A percentile compares a stretch with the other conserved stretches of the same genome.
Conservation (phyloP, 2,329 filamentous ascomycete species). For the Drechslerella coelobrocha region DNA sequence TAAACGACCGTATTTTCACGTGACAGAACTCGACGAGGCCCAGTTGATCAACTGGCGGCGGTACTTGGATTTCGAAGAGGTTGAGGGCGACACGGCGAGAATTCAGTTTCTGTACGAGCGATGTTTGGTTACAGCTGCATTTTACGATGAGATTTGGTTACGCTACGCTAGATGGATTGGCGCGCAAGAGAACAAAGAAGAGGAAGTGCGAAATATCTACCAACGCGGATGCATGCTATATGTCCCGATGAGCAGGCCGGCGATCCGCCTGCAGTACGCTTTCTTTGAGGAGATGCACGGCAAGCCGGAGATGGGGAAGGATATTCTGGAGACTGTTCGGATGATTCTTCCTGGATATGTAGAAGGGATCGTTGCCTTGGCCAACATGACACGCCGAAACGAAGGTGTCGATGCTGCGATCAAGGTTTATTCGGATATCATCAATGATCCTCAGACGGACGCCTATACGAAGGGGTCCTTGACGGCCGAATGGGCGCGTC, state of each 20-base stretch:
- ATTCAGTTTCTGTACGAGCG: conserved; percentile 89
- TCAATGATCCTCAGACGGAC: conserved; percentile 74
- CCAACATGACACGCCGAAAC: conserved; percentile 83
- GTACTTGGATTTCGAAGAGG: conserved; percentile 94
- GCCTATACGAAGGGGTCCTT: conserved; percentile 83
- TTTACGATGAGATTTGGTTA: conserved; percentile 98
- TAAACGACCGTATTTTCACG: conserved; percentile 95
- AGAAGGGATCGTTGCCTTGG: conserved; percentile 86
- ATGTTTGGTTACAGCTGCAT: conserved; percentile 87
- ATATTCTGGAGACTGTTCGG: conserved; percentile 83
- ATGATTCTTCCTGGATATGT: conserved; percentile 76
- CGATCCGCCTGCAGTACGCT: conserved; percentile 86
- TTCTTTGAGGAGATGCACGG: conserved; percentile 90
- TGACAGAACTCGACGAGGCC: conserved; percentile 84
- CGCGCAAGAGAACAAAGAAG: conserved; percentile 77
- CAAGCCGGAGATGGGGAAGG: conserved; percentile 77
- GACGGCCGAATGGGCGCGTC: conserved; percentile 83
- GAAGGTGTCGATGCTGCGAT: conserved; percentile 83
- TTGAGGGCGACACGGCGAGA: conserved; percentile 76
- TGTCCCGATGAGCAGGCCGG: conserved; percentile 83
- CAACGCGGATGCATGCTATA: conserved; percentile 83
- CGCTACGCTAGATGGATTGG: conserved; percentile 96
- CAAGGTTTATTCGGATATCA: conserved; percentile 78
- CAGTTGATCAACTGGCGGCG: conserved; percentile 92
- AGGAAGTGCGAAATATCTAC: conserved; percentile 91